Evolutionary conservation across 164 flowering plant genomes (phyloP).

Genomic region (Annona squamosa): DNA sequence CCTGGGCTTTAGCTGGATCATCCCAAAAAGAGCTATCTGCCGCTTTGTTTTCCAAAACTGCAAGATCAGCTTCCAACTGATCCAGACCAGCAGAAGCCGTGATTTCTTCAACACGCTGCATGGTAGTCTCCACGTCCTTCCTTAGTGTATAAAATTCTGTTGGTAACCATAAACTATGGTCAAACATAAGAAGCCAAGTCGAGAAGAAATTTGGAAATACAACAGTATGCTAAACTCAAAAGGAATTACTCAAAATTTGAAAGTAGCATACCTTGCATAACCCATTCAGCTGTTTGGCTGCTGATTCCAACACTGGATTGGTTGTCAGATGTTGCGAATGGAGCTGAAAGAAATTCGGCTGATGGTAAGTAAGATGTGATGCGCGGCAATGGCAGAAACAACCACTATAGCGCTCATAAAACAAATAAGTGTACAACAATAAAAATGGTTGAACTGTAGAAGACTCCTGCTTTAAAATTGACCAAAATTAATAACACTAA

Average conservation of each 20-base stretch:
- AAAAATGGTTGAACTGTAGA: not conserved
- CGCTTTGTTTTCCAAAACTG: slow-evolving; percentile 57
- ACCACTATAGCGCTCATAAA: not conserved
- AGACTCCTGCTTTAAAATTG: not conserved
- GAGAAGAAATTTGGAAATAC: not conserved
- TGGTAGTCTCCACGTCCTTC: slow-evolving; percentile 64
- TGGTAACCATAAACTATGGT: not conserved
- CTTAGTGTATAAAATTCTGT: slow-evolving; percentile 84
- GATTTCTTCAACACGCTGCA: slow-evolving; percentile 70
- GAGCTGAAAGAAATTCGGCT: slow-evolving; percentile 19
- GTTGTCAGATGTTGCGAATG: slow-evolving; percentile 43
- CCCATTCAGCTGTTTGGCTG: slow-evolving; percentile 67
- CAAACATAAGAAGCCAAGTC: not conserved
- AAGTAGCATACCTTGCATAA: slow-evolving; percentile 57
- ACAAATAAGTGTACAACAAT: not conserved
- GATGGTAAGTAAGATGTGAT: not conserved
- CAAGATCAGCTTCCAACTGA: slow-evolving; percentile 54
- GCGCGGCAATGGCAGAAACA: not conserved
- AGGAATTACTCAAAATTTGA: not conserved
- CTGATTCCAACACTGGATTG: slow-evolving; percentile 36
- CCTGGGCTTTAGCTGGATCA: slow-evolving; percentile 77
- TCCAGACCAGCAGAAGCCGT: slow-evolving; percentile 61
- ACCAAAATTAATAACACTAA: not conserved
- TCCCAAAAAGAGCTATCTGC: slow-evolving; percentile 86
- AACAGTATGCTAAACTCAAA: not conserved